Base-by-base conservation (phyloP, 495 filamentous ascomycete genomes). In the Aspergillus heteromorphus region DNA sequence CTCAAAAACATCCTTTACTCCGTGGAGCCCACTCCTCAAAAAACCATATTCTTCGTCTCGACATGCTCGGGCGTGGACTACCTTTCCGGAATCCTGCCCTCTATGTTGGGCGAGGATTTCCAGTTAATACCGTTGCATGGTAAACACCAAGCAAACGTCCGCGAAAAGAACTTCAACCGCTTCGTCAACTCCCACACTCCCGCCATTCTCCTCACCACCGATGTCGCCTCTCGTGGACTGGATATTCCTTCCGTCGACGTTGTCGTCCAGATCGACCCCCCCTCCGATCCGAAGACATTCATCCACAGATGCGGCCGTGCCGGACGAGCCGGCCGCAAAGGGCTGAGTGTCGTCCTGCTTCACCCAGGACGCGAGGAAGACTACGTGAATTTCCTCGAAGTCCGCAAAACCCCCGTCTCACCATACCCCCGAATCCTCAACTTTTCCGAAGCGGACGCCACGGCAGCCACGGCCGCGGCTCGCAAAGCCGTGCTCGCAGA, bases 11-110 rank as follows among this genome's bases (percentile, higher is more conserved):
- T 98, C 9, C 79, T 97, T 7, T 75, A 79, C 20, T 76, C 79
- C 4, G 65, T 93, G 16, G 73, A 87, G 21, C 86, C 87, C 0
- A 80, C 79, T 5, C 91, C 91, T 0, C 83, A 87, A 55, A 80
- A 92, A 63, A 83, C 84, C n/a, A 97, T 98, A 52, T 76, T 96
- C 62, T 98, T 96, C 67, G 81, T 97, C 30, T 93, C 92, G 16
- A 97, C 91, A 34, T 96, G 95, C 62, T 89, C 89, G 20, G 87
- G 86, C n/a, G 95, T 97, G 19, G 93, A 97, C 68, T 97, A 96
- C 68, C 91, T 92, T 61, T 79, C 87, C 21, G 77, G 86, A 53
- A 78, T 95, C 14, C 77, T 97, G 23, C 86, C 88, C 0, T 74
- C 95, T 13, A 71, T 80, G 6, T 64, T 82, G 7, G 79, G 80